phyloP scores from a whole-genome alignment of 495 filamentous ascomycete genomes.

The Barbatosphaeria neglecta region DNA sequence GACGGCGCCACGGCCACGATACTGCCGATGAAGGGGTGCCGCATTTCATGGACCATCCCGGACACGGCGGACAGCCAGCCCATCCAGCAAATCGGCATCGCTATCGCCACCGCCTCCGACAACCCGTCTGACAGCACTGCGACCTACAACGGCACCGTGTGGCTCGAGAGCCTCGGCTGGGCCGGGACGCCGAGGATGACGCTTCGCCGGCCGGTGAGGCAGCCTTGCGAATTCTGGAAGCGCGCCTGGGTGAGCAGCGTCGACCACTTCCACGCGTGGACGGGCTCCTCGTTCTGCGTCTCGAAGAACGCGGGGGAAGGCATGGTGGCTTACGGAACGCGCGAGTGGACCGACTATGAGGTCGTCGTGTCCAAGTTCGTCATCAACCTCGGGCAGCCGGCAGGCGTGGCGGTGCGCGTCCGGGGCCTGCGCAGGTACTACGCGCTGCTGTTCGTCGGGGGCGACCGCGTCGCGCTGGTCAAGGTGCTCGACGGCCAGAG shows the following conservation, averaged over 20 bases:
- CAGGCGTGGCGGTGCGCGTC: constrained; percentile 12
- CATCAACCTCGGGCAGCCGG: constrained; percentile 9
- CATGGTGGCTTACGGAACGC: constrained; percentile 15
- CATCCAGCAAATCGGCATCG: constrained; percentile 13
- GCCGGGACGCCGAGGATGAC: constrained; percentile 9
- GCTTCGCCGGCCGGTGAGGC: background rate
- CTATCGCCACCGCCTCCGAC: background rate
- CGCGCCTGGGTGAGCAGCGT: constrained; percentile 14
- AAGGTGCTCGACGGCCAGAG: constrained; percentile 10
- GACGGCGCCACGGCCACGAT: background rate
- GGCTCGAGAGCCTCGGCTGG: constrained; percentile 12
- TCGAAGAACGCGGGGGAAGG: constrained; percentile 16
- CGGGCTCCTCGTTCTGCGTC: constrained; percentile 5
- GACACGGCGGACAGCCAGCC: constrained; percentile 9
- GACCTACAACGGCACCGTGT: constrained; percentile 7
- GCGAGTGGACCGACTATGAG: constrained; percentile 17
- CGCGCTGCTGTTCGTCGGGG: constrained; percentile 6
- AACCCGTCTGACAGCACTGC: background rate
- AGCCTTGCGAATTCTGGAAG: constrained; percentile 9
- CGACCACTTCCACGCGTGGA: constrained; percentile 8
- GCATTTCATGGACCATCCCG: constrained; percentile 9
- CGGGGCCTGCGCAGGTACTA: constrained; percentile 17
- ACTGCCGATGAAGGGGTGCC: background rate
- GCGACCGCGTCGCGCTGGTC: constrained; percentile 4
- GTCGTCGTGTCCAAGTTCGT: constrained; percentile 5